phyloP scores from a whole-genome alignment of 179 eudicot genomes.

The Monotropa hypopitys region DNA sequence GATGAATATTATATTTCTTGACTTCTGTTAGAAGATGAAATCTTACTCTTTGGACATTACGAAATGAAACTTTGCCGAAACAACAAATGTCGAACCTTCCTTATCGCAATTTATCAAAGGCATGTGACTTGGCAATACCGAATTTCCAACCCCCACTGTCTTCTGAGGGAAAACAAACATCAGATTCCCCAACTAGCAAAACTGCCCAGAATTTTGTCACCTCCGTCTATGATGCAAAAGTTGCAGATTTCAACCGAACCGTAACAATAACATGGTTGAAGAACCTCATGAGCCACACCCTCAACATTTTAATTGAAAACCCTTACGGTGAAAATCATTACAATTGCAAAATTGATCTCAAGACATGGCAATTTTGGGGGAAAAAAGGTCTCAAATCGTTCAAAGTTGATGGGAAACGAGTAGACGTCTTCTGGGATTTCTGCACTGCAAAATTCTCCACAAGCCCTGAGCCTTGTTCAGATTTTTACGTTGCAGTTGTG shows the following conservation, averaged over 20 bases:
- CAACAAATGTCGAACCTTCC: background rate
- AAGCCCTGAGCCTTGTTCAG: conserved; percentile 55
- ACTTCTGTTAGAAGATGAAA: background rate
- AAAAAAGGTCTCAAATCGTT: conserved; percentile 56
- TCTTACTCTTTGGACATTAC: background rate
- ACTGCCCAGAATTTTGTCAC: conserved; percentile 35
- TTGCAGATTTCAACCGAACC: conserved; percentile 53
- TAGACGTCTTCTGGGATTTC: conserved; percentile 66
- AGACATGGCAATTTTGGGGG: conserved; percentile 86
- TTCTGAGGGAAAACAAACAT: conserved; percentile 11
- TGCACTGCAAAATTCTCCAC: conserved; percentile 48
- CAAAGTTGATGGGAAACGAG: conserved; percentile 30
- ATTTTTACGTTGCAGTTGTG: conserved; percentile 52
- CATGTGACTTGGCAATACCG: background rate
- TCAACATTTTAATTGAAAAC: conserved; percentile 41
- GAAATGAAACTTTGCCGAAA: background rate
- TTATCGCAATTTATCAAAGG: background rate
- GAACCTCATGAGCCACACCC: conserved; percentile 40
- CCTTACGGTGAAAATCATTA: conserved; percentile 18
- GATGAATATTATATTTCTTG: background rate
- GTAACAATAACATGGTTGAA: conserved; percentile 50
- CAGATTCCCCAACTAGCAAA: conserved; percentile 25
- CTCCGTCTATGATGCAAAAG: conserved; percentile 38
- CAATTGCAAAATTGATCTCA: conserved; percentile 59
- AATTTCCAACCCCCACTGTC: background rate